Evolutionary conservation across 768 basidiomycete genomes (phyloP).

Genomic region (Clathrus columnatus): DNA sequence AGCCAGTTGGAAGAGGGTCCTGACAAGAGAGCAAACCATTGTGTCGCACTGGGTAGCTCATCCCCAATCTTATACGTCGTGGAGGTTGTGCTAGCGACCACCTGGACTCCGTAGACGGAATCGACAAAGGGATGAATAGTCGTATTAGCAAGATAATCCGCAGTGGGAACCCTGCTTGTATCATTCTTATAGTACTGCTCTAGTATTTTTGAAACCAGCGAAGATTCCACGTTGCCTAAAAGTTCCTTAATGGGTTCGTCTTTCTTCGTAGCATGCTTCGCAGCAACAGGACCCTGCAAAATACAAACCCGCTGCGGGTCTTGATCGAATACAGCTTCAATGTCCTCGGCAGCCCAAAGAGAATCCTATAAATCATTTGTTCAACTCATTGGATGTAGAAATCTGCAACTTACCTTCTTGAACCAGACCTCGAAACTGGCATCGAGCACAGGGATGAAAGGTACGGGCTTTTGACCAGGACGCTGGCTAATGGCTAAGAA

Average conservation of each 20-base stretch:
- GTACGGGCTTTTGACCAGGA: conserved; percentile 95
- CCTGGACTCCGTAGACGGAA: conserved; percentile 8
- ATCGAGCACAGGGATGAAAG: conserved; percentile 95
- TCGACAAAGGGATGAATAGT: conserved; percentile 23
- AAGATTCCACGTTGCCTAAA: conserved; percentile 76
- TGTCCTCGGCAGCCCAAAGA: conserved; percentile 95
- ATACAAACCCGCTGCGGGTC: conserved; percentile 98
- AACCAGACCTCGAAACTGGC: conserved; percentile 97
- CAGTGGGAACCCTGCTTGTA: conserved; percentile 57
- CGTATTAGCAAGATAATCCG: conserved; percentile 75
- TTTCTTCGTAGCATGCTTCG: conserved; percentile 75
- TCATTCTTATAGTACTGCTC: conserved; percentile 74
- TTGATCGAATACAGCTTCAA: conserved; percentile 97
- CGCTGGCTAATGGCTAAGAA: conserved; percentile 95
- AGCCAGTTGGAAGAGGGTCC: conserved; percentile 82
- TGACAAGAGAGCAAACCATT: conserved; percentile 81
- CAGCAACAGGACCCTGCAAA: conserved; percentile 93
- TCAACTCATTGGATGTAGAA: conserved; percentile 6
- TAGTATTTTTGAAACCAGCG: conserved; percentile 71
- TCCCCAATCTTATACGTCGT: conserved; percentile 31
- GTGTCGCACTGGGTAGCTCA: conserved; percentile 46
- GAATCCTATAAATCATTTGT: conserved; percentile 57
- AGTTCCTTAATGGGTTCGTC: conserved; percentile 93
- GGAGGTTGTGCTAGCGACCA: conserved; percentile 37
- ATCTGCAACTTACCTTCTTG: conserved; percentile 66